Base-by-base conservation (phyloP, 164 flowering plant species). In the Vitis riparia region DNA sequence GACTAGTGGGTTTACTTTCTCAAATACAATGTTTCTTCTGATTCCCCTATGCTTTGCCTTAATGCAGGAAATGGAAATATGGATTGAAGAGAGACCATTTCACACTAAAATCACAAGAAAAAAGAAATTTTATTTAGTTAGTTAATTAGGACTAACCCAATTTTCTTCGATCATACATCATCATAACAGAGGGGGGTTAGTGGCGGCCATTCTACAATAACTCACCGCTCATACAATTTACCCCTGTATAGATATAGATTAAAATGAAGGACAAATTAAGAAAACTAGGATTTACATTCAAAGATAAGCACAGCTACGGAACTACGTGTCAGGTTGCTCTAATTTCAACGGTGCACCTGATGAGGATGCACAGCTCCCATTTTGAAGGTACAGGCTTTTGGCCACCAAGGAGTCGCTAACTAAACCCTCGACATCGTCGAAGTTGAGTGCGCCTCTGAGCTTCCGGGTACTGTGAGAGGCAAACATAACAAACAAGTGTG, bases 351-450 rank as follows among this genome's bases (percentile, higher is more conserved):
- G 77, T 15, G 80, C 69, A 47, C 73, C 77, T 5, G 91, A 72
- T 66, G 93, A 71, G n/a, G 87, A 70, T 17, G 71, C 79, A 61
- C 78, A 71, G 61, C 78, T 88, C 19, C 89, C 90, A 76, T 87
- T 91, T 67, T 87, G 93, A 67, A 88, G 77, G 76, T 82, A 77
- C 51, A 96, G 95, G 81, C 89, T 87, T 75, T 85, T 86, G n/a
- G 92, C 89, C 44, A 96, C 97, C 78, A 91, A 75, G 17, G 98
- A 84, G 79, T 93, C 99, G 59, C 92, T 89, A 1, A 93, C 95
- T 81, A 93, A 77, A 48, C 93, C 98, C 55, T 88, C 92, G 19
- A 60, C 82, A 44, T 85, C 86, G 32, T 94, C 97, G 55, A 89
- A 93, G 70, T 88, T 88, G 55, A 93, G 91, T 11, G 81, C 58